These are phyloP conservation scores for Phialophora tarda DNA, from an alignment of 2,329 filamentous ascomycete genomes.

Conservation along the genomic window DNA sequence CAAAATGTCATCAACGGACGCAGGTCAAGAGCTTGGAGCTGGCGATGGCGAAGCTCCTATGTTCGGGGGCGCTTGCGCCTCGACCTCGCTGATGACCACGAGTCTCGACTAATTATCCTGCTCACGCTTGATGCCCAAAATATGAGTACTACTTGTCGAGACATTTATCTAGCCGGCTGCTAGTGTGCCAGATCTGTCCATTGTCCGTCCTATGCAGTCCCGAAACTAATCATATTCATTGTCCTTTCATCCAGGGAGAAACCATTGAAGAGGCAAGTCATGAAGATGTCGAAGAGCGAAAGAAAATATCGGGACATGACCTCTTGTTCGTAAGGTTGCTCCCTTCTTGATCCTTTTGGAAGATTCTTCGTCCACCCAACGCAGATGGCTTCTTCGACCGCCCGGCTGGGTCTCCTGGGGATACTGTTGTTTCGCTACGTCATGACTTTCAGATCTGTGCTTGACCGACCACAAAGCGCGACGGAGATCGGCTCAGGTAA, in stretches of 20 bases:
- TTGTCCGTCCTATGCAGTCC: not conserved
- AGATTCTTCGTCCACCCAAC: not conserved
- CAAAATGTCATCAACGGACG: not conserved
- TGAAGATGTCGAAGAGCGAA: not conserved
- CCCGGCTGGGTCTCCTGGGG: not conserved
- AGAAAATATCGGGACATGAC: not conserved
- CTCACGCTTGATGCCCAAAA: not conserved
- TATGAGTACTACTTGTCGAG: not conserved
- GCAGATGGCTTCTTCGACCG: not conserved
- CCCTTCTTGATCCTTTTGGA: not conserved
- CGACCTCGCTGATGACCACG: not conserved
- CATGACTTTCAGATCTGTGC: conserved; percentile 20
- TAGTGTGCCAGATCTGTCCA: not conserved
- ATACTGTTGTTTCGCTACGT: conserved; percentile 11
- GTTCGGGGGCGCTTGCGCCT: not conserved
- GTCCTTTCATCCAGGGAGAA: not conserved
- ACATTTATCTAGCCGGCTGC: not conserved
- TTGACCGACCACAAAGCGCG: not conserved
- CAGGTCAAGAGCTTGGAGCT: not conserved
- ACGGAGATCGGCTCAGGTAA: conserved; percentile 2
- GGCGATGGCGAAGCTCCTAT: not conserved
- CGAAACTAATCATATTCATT: not conserved
- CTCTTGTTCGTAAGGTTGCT: not conserved
- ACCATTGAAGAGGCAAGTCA: not conserved
- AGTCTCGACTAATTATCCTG: not conserved